A percentile compares a stretch with the other conserved stretches of the same genome.
Evolutionary conservation across 2,329 filamentous ascomycete species (phyloP).

Genomic region (Lachnellula occidentalis): DNA sequence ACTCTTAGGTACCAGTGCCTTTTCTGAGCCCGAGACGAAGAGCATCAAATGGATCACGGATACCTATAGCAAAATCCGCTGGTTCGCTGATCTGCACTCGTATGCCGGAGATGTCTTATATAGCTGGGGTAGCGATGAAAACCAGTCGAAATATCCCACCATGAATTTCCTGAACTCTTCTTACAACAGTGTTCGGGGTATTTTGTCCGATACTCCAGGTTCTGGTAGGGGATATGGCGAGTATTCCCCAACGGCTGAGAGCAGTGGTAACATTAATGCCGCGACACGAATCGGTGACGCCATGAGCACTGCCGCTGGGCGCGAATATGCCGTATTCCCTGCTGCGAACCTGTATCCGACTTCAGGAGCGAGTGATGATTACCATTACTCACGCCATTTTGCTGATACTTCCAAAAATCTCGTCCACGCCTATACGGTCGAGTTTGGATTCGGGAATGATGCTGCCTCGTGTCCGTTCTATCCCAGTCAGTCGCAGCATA

Average conservation of each 20-base stretch:
- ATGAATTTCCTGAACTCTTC: slow-evolving; percentile 49
- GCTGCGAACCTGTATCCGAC: slow-evolving; percentile 41
- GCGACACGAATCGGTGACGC: slow-evolving; percentile 33
- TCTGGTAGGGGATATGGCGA: slow-evolving; percentile 38
- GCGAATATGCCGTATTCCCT: slow-evolving; percentile 36
- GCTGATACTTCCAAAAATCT: slow-evolving; percentile 32
- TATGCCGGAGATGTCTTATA: slow-evolving; percentile 48
- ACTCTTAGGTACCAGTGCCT: slow-evolving; percentile 38
- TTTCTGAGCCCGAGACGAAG: slow-evolving; percentile 52
- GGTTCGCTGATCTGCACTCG: slow-evolving; percentile 56
- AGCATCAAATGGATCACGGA: slow-evolving; percentile 49
- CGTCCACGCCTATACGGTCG: slow-evolving; percentile 40
- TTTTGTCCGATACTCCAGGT: slow-evolving; percentile 35
- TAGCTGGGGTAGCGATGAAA: slow-evolving; percentile 51
- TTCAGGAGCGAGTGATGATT: slow-evolving; percentile 42
- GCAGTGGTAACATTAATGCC: slow-evolving; percentile 30
- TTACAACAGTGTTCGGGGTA: slow-evolving; percentile 47
- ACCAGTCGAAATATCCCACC: slow-evolving; percentile 39
- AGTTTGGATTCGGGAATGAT: slow-evolving; percentile 41
- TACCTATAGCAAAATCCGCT: slow-evolving; percentile 44
- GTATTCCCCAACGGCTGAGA: slow-evolving; percentile 38
- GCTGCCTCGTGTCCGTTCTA: slow-evolving; percentile 40
- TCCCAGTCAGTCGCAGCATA: slow-evolving; percentile 38
- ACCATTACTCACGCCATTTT: slow-evolving; percentile 42
- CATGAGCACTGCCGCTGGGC: slow-evolving; percentile 37